Evolutionary conservation across 164 flowering plant species (phyloP).

Genomic region (Stephania japonica): DNA sequence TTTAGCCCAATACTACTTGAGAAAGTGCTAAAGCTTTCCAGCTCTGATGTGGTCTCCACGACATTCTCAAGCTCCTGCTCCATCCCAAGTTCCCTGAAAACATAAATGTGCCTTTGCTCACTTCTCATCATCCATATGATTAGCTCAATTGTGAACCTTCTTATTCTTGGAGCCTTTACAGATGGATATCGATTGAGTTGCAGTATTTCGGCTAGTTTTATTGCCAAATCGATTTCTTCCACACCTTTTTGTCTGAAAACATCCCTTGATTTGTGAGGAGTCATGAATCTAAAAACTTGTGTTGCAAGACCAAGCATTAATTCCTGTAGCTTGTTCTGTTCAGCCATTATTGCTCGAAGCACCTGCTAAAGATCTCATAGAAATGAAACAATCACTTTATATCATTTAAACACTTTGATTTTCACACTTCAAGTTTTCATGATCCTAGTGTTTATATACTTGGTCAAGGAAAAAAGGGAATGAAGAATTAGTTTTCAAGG

Average conservation of each 20-base stretch:
- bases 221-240: slow-evolving; percentile 40
- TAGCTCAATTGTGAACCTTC: slow-evolving; percentile 80
- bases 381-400: too few relatives aligned
- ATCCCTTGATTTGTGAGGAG: slow-evolving; percentile 34
- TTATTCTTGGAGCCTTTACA: slow-evolving; percentile 58
- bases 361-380: slow-evolving; percentile 39
- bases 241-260: slow-evolving; percentile 42
- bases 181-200: slow-evolving; percentile 57
- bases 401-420: too few relatives aligned
- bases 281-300: slow-evolving; percentile 55
- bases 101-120: slow-evolving; percentile 25
- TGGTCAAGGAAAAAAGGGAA: background rate
- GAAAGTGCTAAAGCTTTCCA: slow-evolving; percentile 88
- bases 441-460: too few relatives aligned
- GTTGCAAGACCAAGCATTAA: slow-evolving; percentile 82
- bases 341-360: slow-evolving; percentile 53
- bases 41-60: slow-evolving; percentile 72
- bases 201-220: slow-evolving; percentile 36
- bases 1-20: slow-evolving; percentile 78
- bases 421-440: too few relatives aligned
- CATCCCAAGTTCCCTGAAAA: slow-evolving; percentile 54
- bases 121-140: slow-evolving; percentile 83
- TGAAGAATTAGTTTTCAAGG: background rate
- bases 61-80: slow-evolving; percentile 57
- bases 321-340: slow-evolving; percentile 68